Conservation (phyloP, 1,284 basidiomycete genomes). For the Cryptococcus sp. region DNA sequence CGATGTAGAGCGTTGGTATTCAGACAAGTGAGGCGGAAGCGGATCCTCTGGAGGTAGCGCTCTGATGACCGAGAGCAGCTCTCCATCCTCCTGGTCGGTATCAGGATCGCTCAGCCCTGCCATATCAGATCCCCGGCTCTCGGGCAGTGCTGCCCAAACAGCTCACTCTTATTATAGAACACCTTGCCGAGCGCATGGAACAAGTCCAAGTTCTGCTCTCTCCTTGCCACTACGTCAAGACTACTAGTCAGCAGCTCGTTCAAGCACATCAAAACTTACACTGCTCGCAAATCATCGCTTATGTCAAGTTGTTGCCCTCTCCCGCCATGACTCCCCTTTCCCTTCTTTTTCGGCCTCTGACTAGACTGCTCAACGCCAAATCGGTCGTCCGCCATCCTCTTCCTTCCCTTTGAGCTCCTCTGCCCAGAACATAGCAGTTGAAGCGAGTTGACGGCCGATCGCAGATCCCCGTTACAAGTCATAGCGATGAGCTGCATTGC, state of each 20-base stretch:
- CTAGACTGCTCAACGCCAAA: too few species aligned
- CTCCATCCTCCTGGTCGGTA: slow-evolving; percentile 32
- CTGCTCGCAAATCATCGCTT: slow-evolving; percentile 38
- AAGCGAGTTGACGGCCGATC: slow-evolving; percentile 85
- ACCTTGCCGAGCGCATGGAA: slow-evolving; percentile 93
- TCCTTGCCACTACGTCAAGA: slow-evolving; percentile 65
- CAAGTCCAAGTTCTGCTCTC: slow-evolving; percentile 78
- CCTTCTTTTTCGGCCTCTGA: slow-evolving; percentile 27
- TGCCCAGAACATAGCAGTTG: slow-evolving; percentile 58
- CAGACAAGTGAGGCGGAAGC: slow-evolving; percentile 53
- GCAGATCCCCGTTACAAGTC: slow-evolving; percentile 79
- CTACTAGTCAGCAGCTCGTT: slow-evolving; percentile 16
- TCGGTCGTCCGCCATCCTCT: slow-evolving; percentile 11
- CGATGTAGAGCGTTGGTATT: slow-evolving; percentile 63
- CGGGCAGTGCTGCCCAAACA: too few species aligned
- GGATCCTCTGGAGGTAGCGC: slow-evolving; percentile 50
- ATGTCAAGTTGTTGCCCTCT: slow-evolving; percentile 42
- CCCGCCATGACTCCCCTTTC: slow-evolving; percentile 38
- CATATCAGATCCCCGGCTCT: slow-evolving; percentile 1
- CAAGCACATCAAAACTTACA: slow-evolving; percentile 33
- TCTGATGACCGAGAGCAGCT: slow-evolving; percentile 18
- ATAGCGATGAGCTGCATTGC: slow-evolving; percentile 68
- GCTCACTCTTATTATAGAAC: slow-evolving; percentile 87
- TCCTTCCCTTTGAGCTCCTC: slow-evolving; percentile 11
- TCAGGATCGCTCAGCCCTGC: slow-evolving; percentile 38